These are phyloP conservation scores for Penicillium bovifimosum DNA, from an alignment of 495 filamentous ascomycete species.

Conservation along the genomic window DNA sequence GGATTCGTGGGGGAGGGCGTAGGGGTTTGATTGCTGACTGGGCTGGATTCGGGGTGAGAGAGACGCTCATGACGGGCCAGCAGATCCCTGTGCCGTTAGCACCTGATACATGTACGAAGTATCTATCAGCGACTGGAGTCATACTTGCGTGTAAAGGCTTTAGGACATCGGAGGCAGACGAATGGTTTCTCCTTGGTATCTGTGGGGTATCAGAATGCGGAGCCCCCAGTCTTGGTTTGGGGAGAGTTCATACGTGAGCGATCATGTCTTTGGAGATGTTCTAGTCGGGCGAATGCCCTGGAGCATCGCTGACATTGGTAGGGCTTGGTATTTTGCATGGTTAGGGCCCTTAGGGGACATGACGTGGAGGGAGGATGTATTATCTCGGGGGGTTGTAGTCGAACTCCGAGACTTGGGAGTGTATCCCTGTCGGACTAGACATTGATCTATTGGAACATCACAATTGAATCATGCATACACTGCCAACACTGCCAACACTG, in stretches of 20 bases:
- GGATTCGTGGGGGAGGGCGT: conserved; percentile 21
- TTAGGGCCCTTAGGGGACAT: neutral
- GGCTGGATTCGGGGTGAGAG: conserved; percentile 21
- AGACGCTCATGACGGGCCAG: conserved; percentile 36
- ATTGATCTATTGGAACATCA: neutral
- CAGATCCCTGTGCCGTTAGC: conserved; percentile 25
- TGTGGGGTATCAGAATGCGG: conserved; percentile 16
- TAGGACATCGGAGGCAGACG: conserved; percentile 31
- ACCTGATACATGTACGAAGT: neutral
- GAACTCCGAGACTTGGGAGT: neutral
- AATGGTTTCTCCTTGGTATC: conserved; percentile 44
- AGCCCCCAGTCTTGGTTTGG: neutral
- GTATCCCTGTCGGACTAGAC: too few relatives aligned
- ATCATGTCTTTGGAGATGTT: conserved; percentile 42
- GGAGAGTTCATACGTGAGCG: conserved; percentile 34
- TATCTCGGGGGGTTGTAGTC: neutral
- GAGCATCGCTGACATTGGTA: conserved; percentile 38
- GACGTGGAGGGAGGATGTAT: neutral
- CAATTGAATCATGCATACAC: neutral
- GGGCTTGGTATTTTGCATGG: conserved; percentile 20
- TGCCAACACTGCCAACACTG: neutral
- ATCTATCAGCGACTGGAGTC: conserved; percentile 6
- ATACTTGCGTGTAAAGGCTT: conserved; percentile 40
- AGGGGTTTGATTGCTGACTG: conserved; percentile 9
- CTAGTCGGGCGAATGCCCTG: conserved; percentile 34